A percentile compares a stretch with the other conserved stretches of the same genome.
Conservation (phyloP, 169 alveolate genomes). For the Cryptosporidium baileyi region DNA sequence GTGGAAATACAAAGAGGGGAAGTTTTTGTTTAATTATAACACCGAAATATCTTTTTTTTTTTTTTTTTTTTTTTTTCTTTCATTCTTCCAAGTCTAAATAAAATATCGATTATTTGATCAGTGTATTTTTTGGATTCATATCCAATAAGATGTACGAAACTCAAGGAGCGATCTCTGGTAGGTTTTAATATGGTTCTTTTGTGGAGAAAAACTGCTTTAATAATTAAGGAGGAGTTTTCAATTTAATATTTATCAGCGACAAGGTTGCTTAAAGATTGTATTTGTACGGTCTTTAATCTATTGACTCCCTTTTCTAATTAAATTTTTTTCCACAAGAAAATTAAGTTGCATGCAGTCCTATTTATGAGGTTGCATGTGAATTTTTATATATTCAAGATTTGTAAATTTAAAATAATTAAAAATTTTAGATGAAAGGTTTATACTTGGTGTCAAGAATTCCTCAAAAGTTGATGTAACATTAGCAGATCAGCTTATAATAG, state of each 20-base stretch:
- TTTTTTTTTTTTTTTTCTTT: too few relatives aligned
- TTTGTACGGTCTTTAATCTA: not conserved
- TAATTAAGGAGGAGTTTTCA: not conserved
- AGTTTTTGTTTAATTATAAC: too few relatives aligned
- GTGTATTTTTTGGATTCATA: too few relatives aligned
- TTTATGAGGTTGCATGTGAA: too few relatives aligned
- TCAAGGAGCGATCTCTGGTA: constrained; percentile 30
- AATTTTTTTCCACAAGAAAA: not conserved
- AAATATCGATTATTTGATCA: too few relatives aligned
- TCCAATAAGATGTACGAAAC: constrained; percentile 3
- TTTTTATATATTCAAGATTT: too few relatives aligned
- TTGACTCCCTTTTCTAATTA: not conserved
- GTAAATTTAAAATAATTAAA: too few relatives aligned
- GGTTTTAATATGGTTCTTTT: not conserved
- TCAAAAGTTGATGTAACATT: constrained; percentile 50
- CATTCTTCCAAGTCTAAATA: too few relatives aligned
- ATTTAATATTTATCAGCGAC: not conserved
- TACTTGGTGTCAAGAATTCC: constrained; percentile 22
- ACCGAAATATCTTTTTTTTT: too few relatives aligned
- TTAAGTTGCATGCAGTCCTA: not conserved
- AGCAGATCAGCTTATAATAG: constrained; percentile 83
- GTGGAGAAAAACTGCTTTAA: not conserved
- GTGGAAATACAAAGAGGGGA: too few relatives aligned
- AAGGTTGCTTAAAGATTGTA: not conserved
- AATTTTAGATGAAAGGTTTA: constrained; percentile 45